These are phyloP conservation scores for Meredithiella fracta DNA, from an alignment of 2,329 filamentous ascomycete species.

Conservation along the genomic window DNA sequence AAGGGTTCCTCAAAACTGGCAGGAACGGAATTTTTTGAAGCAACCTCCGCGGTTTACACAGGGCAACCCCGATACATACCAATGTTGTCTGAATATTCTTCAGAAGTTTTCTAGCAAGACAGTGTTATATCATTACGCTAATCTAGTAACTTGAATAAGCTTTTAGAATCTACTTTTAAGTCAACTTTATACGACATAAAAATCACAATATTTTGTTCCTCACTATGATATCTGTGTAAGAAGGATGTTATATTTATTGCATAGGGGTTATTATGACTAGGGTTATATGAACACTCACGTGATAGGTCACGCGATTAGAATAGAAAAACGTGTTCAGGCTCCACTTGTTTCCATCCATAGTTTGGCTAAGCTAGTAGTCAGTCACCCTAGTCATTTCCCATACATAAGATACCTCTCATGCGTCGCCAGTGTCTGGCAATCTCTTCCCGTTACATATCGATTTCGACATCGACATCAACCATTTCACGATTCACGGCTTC, in stretches of 20 bases:
- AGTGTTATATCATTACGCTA: too few relatives aligned
- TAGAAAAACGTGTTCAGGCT: not conserved
- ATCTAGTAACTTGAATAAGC: too few relatives aligned
- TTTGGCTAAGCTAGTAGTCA: not conserved
- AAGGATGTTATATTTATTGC: not conserved
- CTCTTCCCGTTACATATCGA: not conserved
- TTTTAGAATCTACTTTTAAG: too few relatives aligned
- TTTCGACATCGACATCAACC: not conserved
- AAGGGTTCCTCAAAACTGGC: not conserved
- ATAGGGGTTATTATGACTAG: not conserved
- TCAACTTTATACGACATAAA: too few relatives aligned
- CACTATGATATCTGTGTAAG: too few relatives aligned
- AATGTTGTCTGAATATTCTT: too few relatives aligned
- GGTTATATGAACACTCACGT: not conserved
- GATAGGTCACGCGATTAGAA: not conserved
- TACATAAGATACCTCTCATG: not conserved
- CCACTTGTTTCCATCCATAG: not conserved
- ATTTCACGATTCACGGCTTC: not conserved
- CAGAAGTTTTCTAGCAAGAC: too few relatives aligned
- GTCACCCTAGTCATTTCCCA: not conserved
- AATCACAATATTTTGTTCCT: too few relatives aligned
- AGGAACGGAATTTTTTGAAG: not conserved
- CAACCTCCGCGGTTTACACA: not conserved
- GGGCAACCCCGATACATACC: not conserved
- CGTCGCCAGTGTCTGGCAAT: not conserved